Evolutionary conservation across 2,329 filamentous ascomycete genomes (phyloP).

Genomic region (Exophiala oligosperma): DNA sequence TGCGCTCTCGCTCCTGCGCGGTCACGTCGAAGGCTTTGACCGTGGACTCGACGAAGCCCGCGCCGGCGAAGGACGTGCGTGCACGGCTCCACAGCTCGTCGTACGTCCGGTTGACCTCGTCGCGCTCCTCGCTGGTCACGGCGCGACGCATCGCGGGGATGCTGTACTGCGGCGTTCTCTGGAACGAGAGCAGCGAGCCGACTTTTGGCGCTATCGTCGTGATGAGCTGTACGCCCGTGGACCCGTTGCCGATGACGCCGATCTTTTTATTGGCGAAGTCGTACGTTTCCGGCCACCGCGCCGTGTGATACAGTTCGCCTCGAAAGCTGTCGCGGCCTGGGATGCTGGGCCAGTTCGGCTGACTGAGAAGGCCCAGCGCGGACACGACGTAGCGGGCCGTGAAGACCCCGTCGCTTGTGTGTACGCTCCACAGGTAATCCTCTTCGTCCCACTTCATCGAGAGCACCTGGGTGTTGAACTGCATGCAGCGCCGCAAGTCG

Average conservation of each 20-base stretch:
- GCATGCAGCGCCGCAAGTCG: slow-evolving; percentile 39
- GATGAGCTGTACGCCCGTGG: slow-evolving; percentile 58
- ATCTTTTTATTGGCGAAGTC: slow-evolving; percentile 59
- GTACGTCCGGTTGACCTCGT: slow-evolving; percentile 30
- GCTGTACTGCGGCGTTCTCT: slow-evolving; percentile 65
- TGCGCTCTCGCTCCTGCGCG: slow-evolving; percentile 37
- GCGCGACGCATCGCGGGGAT: slow-evolving; percentile 58
- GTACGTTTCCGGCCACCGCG: slow-evolving; percentile 56
- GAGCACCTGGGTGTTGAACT: slow-evolving; percentile 42
- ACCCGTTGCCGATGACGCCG: slow-evolving; percentile 66
- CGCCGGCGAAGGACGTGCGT: slow-evolving; percentile 45
- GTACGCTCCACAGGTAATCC: slow-evolving; percentile 43
- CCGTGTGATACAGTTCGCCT: slow-evolving; percentile 60
- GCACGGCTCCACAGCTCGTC: slow-evolving; percentile 31
- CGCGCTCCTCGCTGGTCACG: slow-evolving; percentile 52
- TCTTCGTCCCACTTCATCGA: slow-evolving; percentile 37
- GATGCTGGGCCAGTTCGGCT: slow-evolving; percentile 61
- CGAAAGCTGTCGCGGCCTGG: slow-evolving; percentile 57
- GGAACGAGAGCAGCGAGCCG: slow-evolving; percentile 52
- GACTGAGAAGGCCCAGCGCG: slow-evolving; percentile 54
- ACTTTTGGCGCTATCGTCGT: slow-evolving; percentile 59
- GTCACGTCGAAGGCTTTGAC: slow-evolving; percentile 29
- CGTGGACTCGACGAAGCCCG: slow-evolving; percentile 52
- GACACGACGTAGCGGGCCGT: slow-evolving; percentile 45
- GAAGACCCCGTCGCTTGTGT: slow-evolving; percentile 38